phyloP scores from a whole-genome alignment of 306 rosid genomes.

The Vigna reflexopilosa region DNA sequence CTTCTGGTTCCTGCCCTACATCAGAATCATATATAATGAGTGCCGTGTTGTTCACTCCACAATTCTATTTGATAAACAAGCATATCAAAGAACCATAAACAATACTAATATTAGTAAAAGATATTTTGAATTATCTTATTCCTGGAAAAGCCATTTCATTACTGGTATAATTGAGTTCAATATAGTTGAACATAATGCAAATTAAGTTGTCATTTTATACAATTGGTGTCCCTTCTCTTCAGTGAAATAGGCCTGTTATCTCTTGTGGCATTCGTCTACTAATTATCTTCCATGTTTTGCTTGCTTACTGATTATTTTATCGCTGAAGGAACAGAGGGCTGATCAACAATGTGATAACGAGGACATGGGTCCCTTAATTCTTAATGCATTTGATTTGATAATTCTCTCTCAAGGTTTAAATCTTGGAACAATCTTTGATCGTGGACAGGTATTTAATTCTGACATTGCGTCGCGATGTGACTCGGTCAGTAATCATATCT shows the following conservation, averaged over 20 bases:
- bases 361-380: conserved; percentile 74
- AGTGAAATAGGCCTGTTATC: neutral
- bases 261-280: conserved; percentile 3
- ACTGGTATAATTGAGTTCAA: conserved; percentile 2
- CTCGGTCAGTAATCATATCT: neutral
- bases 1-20: neutral
- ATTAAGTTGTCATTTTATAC: conserved; percentile 8
- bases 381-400: conserved; percentile 89
- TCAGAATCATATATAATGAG: conserved; percentile 1
- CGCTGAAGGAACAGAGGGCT: conserved; percentile 61
- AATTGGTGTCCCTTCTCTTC: neutral
- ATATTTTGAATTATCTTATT: conserved; percentile 19
- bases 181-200: neutral
- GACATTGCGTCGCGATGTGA: neutral
- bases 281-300: conserved; percentile 34
- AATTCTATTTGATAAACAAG: neutral
- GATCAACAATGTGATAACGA: conserved; percentile 59
- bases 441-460: conserved; percentile 64
- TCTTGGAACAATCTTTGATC: conserved; percentile 82
- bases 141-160: conserved; percentile 31
- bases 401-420: conserved; percentile 90
- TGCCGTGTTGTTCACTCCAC: neutral
- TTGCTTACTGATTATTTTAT: conserved; percentile 38
- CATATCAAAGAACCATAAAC: conserved; percentile 30
- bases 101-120: neutral